Base-by-base conservation (phyloP, 441 rosid species). In the Gossypium davidsonii region DNA sequence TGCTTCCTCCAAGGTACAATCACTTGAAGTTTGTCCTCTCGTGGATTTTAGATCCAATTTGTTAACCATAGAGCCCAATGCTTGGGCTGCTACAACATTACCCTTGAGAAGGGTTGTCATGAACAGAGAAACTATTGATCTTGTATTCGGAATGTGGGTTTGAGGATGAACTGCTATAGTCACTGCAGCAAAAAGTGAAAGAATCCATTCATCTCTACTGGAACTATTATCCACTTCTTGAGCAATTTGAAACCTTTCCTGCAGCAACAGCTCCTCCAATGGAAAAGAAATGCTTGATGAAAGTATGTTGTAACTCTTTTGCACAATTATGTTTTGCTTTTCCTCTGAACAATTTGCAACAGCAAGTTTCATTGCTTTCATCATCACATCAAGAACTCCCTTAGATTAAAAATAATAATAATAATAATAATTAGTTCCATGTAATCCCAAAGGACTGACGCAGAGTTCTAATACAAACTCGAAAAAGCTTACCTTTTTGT, bases 11-110 rank as follows among this genome's bases (percentile, higher is more conserved):
- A 87, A 69, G 70, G 87, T 80, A 83, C 79, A 85, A 76, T 64
- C 79, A 66, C 73, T 74, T 34, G 84, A 76, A 51, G 67, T 39
- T 51, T 77, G 72, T 53, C 66, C 63, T 71, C 67, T 83, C 26
- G 78, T 70, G 59, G 89, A 69, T 74, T 79, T 84, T 20, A 76
- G 52, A 55, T 75, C 73, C 79, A 91, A 74, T 84, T 94, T 92
- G 85, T 94, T 94, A 73, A 91, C 83, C 49, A 92, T 9, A 73
- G 97, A 91, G 56, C 98, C 96, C 82, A 92, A 76, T 5, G 97
- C 97, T 76, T 92, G 96, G 76, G 95, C 95, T 60, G 98, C 86
- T 66, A 78, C 78, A 77, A 84, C 76, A 83, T 80, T 77, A 67
- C 98, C 98, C 81, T 79, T 81, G 67, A 85, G 85, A 48, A 86